Base-by-base conservation (phyloP, 371 early-diverging fungal genomes). In the Vairimorpha apis region DNA sequence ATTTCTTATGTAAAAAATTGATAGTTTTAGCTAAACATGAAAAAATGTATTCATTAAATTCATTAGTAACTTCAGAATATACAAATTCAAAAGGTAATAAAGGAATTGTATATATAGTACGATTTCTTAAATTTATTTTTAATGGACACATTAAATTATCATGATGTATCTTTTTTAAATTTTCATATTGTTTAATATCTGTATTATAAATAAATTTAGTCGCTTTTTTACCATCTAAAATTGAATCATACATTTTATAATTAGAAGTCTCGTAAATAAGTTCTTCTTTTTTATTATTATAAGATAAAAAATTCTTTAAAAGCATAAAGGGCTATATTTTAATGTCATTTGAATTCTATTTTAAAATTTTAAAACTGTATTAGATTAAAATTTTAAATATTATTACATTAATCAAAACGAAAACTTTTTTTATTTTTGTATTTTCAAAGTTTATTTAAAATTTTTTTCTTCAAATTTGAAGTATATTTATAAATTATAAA, bases 31-130 rank as follows among this genome's bases (percentile, higher is more conserved):
- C 70, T 2, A 79, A 29, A 32, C 65, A 67, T 18, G 27, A 56
- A 35, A 67, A 32, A 13, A 67, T 65, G 47, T 75, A 70, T 41
- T 72, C 65, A 38, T 70, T 75, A 35, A 70, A 79, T 44, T 72
- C 62, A 18, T 13, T 30, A 16, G 53, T 58, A 41, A 37, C 35
- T 16, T 12, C 38, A 12, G 30, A 55, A 62, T 51, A 71, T 14
- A 67, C 35, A 21, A 32, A 30, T 58, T n/a, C 18, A 62, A 74
- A 79, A 2, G 75, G 75, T 30, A 72, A 25, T 7, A 79, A 13
- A 14, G 35, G 51, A 21, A 67, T 72, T 37, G 79, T 79, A n/a
- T 51, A 16, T 13, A 68, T n/a, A 29, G 33, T 41, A 43, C 30
- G 27, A 14, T 58, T 55, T 37, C 58, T 44, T 37, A 43, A 21